These are phyloP conservation scores for Cladorrhinum samala DNA, from an alignment of 495 filamentous ascomycete genomes.

Conservation along the genomic window DNA sequence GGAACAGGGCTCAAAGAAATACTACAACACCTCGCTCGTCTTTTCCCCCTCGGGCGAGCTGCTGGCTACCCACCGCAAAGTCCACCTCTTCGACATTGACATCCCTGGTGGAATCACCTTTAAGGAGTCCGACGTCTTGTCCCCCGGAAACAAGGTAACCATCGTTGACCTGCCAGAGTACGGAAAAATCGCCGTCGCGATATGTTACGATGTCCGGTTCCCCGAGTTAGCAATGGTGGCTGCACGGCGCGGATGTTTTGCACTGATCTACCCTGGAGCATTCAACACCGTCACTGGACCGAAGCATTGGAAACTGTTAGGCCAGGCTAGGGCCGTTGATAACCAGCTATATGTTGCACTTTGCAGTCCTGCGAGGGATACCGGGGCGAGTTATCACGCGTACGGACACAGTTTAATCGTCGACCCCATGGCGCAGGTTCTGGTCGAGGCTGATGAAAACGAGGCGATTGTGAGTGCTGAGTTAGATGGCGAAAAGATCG, in stretches of 20 bases:
- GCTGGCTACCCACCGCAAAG: conserved; percentile 84
- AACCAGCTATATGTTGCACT: conserved; percentile 93
- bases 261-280: conserved; percentile 85
- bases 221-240: conserved; percentile 90
- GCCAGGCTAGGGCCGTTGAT: conserved; percentile 78
- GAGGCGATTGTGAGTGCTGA: conserved; percentile 75
- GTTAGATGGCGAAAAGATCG: conserved; percentile 63
- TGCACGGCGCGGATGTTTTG: conserved; percentile 65
- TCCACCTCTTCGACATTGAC: conserved; percentile 98
- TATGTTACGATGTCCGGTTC: conserved; percentile 97
- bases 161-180: conserved; percentile 79
- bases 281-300: conserved; percentile 93
- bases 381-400: conserved; percentile 72
- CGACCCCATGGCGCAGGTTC: conserved; percentile 79
- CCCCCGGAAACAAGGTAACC: conserved; percentile 73
- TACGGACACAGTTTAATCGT: conserved; percentile 86
- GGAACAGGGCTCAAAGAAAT: too few species aligned
- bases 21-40: conserved; percentile 86
- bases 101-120: conserved; percentile 94
- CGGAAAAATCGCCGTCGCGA: conserved; percentile 76
- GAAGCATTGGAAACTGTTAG: conserved; percentile 83
- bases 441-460: conserved; percentile 65
- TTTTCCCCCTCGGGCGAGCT: conserved; percentile 72
- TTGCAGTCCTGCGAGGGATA: conserved; percentile 84
- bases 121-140: conserved; percentile 81